Conservation (phyloP, 192 early-diverging fungal genomes). For the Gaertneriomyces semiglobifer region DNA sequence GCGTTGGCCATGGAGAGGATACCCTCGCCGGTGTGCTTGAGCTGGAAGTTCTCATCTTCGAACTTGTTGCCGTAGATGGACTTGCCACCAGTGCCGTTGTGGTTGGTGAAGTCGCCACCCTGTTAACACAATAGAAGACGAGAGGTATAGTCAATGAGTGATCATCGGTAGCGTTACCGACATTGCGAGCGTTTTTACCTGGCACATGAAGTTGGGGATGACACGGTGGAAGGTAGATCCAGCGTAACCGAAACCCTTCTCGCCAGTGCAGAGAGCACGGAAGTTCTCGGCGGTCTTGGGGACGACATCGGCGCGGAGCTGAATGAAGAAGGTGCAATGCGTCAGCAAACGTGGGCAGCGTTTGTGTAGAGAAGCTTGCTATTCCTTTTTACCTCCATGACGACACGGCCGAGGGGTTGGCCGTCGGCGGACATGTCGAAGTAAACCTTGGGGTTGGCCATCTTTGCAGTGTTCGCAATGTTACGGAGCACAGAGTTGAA, state of each 20-base stretch:
- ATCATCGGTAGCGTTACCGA: no score
- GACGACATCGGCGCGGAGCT: slow-evolving; percentile 40
- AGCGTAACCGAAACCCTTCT: slow-evolving; percentile 83
- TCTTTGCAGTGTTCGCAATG: not conserved
- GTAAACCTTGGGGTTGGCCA: slow-evolving; percentile 55
- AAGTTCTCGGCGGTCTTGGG: slow-evolving; percentile 89
- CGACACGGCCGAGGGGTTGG: slow-evolving; percentile 47
- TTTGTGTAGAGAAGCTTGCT: not conserved
- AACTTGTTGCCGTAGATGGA: slow-evolving; percentile 82
- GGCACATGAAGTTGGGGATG: slow-evolving; percentile 54
- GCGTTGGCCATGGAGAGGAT: slow-evolving; percentile 60
- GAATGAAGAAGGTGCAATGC: not conserved
- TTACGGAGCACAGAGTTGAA: slow-evolving; percentile 6
- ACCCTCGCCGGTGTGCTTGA: slow-evolving; percentile 68
- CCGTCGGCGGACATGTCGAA: slow-evolving; percentile 64
- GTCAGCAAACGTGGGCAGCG: not conserved
- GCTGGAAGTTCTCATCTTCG: slow-evolving; percentile 82
- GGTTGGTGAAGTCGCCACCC: slow-evolving; percentile 81
- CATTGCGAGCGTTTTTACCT: not conserved
- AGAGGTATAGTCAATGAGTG: not conserved
- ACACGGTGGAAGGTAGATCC: slow-evolving; percentile 78
- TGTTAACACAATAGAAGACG: slow-evolving; percentile 32
- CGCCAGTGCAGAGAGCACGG: slow-evolving; percentile 93
- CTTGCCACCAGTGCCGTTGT: slow-evolving; percentile 87
- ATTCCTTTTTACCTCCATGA: slow-evolving; percentile 46